Base-by-base conservation (phyloP, 805 yeast genomes). In the Candida multigemmis region DNA sequence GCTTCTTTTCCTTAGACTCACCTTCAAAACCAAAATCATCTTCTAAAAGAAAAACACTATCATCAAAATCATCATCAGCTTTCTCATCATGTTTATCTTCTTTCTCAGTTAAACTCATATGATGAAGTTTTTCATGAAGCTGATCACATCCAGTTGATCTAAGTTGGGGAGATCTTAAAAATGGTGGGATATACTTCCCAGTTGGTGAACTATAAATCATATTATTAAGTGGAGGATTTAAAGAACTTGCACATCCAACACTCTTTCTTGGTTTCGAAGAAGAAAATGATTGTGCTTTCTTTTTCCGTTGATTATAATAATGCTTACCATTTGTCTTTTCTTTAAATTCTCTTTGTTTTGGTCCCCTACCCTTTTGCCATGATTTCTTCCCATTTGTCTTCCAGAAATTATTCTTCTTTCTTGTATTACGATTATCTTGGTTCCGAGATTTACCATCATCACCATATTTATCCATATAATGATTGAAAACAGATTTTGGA, bases 401-500 rank as follows among this genome's bases (percentile, higher is more conserved):
- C 23, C 13, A 22, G 10, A 10, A 10, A 5, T 24, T 21, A 24
- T 22, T 25, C 19, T n/a, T n/a, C n/a, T n/a, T n/a, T n/a, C n/a
- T n/a, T n/a, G n/a, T n/a, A n/a, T n/a, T n/a, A n/a, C n/a, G n/a
- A n/a, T n/a, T n/a, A n/a, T n/a, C n/a, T n/a, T n/a, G n/a, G n/a
- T n/a, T n/a, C n/a, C n/a, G n/a, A n/a, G n/a, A n/a, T n/a, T n/a
- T n/a, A n/a, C 11, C 11, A 16, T 12, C 19, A 14, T 68, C 53
- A 53, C 76, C 61, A 34, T 60, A 61, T 36, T 76, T 74, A 36
- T 74, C 84, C 79, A 79, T 70, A 46, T 76, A 79, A 37, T 75
- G 78, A 32, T 70, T 72, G 41, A 74, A 70, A 5, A 75, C 78
- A 14, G 86, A 73, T 30, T 79, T 80, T 3, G 91, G 91, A 3